Percentiles rank a stretch among this genome's conserved stretches.
These are phyloP conservation scores for Leptographium lundbergii DNA, from an alignment of 2,329 filamentous ascomycete species.

Conservation along the genomic window DNA sequence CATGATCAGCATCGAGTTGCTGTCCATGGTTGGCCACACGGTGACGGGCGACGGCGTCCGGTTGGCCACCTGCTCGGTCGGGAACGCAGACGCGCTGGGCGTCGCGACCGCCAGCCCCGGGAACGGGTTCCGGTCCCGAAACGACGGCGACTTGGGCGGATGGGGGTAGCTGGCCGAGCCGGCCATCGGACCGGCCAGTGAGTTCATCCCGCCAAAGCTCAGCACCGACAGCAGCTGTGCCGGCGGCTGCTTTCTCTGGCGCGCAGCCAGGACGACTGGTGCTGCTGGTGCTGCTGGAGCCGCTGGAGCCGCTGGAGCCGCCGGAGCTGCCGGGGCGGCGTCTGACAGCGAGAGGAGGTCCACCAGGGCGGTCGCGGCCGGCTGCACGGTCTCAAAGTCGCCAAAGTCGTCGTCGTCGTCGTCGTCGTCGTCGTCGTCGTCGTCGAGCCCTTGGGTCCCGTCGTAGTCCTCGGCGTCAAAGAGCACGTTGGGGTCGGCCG, in stretches of 20 bases:
- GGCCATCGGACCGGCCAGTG: slow-evolving; percentile 10
- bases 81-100: slow-evolving; percentile 21
- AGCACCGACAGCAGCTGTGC: slow-evolving; percentile 20
- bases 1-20: slow-evolving; percentile 1
- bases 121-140: slow-evolving; percentile 40
- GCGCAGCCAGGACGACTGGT: no score
- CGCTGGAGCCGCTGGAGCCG: neutral
- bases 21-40: slow-evolving; percentile 30
- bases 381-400: slow-evolving; percentile 17
- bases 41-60: slow-evolving; percentile 28
- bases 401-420: slow-evolving; percentile 15
- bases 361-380: slow-evolving; percentile 2
- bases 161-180: slow-evolving; percentile 24
- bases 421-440: slow-evolving; percentile 17
- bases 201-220: slow-evolving; percentile 17
- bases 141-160: slow-evolving; percentile 38
- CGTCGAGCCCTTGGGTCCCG: slow-evolving; percentile 18
- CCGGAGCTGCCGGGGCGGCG: slow-evolving; percentile 5
- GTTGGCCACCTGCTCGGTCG: slow-evolving; percentile 17
- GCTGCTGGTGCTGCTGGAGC: neutral
- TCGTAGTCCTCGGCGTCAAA: slow-evolving; percentile 53
- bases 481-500: slow-evolving; percentile 40
- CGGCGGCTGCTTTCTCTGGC: slow-evolving; percentile 14
- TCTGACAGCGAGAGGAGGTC: slow-evolving; percentile 11
- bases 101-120: slow-evolving; percentile 34